phyloP scores from a whole-genome alignment of 805 yeast genomes.

The Saturnispora quitensis region DNA sequence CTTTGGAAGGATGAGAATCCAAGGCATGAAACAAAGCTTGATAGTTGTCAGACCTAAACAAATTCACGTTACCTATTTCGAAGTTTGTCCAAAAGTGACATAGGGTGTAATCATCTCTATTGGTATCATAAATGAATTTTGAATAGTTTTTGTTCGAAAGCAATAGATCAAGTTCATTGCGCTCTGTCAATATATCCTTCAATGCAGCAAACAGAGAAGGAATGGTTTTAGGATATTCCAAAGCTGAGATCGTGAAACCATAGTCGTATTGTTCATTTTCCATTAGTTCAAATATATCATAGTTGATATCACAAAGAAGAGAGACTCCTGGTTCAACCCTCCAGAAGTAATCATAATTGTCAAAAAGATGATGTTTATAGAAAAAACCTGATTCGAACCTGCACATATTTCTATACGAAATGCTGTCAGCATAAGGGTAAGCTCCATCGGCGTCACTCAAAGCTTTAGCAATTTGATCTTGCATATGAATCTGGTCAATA shows the following conservation, averaged over 20 bases:
- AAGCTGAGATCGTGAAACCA: constrained; percentile 65
- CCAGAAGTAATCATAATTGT: constrained; percentile 80
- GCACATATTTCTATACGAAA: constrained; percentile 79
- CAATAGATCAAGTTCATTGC: constrained; percentile 31
- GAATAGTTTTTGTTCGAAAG: constrained; percentile 36
- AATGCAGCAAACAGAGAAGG: constrained; percentile 39
- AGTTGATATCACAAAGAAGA: constrained; percentile 67
- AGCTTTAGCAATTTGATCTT: constrained; percentile 12
- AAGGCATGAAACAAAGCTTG: constrained; percentile 54
- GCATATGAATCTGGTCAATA: constrained; percentile 17
- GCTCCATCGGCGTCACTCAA: constrained; percentile 26
- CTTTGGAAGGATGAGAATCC: constrained; percentile 55
- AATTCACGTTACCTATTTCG: constrained; percentile 64
- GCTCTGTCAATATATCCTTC: constrained; percentile 26
- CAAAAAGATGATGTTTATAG: constrained; percentile 58
- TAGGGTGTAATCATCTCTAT: constrained; percentile 53
- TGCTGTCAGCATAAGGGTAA: constrained; percentile 53
- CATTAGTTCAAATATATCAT: constrained; percentile 70
- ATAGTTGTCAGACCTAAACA: constrained; percentile 66
- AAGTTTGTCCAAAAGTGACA: constrained; percentile 91
- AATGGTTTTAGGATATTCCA: constrained; percentile 63
- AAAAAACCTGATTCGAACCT: constrained; percentile 82
- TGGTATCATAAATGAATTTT: constrained; percentile 52
- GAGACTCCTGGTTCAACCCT: constrained; percentile 80
- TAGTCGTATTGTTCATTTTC: constrained; percentile 55